A percentile compares a stretch with the other conserved stretches of the same genome.
These are phyloP conservation scores for Posidonia australis DNA, from an alignment of 106 monocot genomes.

Conservation along the genomic window DNA sequence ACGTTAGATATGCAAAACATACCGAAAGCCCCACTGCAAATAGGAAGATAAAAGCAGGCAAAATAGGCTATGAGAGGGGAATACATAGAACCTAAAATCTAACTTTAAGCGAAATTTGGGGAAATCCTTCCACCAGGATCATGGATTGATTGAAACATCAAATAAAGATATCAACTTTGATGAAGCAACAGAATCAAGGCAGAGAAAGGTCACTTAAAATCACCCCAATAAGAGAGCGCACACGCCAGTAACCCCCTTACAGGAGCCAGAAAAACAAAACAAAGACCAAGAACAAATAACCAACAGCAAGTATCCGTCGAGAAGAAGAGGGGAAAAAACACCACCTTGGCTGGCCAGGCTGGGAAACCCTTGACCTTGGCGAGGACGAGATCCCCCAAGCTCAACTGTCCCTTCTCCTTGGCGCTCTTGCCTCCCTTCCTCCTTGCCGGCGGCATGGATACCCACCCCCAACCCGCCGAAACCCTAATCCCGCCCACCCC, in stretches of 20 bases:
- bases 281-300: neutral
- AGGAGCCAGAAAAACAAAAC: neutral
- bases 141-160: neutral
- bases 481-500: neutral
- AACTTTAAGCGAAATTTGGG: too few relatives aligned
- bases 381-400: conserved; percentile 38
- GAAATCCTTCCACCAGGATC: too few relatives aligned
- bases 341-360: conserved; percentile 40
- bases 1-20: neutral
- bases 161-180: neutral
- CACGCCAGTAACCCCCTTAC: neutral
- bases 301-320: neutral
- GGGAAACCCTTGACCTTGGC: conserved; percentile 51
- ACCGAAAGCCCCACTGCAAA: neutral
- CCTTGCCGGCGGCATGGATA: conserved; percentile 27
- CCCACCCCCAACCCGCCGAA: neutral
- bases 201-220: neutral
- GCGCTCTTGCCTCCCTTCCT: conserved; percentile 18
- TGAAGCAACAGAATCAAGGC: neutral
- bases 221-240: neutral
- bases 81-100: neutral
- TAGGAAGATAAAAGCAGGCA: too few relatives aligned
- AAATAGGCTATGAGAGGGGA: neutral
- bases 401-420: conserved; percentile 24
- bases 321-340: neutral